Percentiles rank a stretch among this genome's conserved stretches.
Evolutionary conservation across 129 eudicot genomes (phyloP).

Genomic region (Flaveria brownii): DNA sequence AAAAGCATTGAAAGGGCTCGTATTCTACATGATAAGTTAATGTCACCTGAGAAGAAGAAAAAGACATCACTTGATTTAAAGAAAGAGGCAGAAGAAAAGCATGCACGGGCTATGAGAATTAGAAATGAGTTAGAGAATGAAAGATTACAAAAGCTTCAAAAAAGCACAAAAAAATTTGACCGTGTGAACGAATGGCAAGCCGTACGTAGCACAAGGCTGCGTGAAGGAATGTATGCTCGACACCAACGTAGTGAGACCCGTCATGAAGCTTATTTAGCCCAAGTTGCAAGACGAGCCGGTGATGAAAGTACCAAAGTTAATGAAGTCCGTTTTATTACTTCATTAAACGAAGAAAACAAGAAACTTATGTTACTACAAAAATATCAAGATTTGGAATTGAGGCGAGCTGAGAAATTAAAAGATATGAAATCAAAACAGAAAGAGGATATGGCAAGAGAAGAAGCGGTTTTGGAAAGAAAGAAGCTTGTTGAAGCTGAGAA

Average conservation of each 20-base stretch:
- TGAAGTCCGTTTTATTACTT: conserved; percentile 96
- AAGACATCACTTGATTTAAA: conserved; percentile 75
- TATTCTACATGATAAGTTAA: conserved; percentile 80
- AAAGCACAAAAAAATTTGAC: conserved; percentile 77
- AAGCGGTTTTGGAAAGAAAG: conserved; percentile 89
- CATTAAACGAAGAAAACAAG: conserved; percentile 84
- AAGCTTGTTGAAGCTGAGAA: conserved; percentile 89
- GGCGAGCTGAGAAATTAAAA: conserved; percentile 88
- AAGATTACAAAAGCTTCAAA: conserved; percentile 84
- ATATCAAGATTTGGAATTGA: conserved; percentile 81
- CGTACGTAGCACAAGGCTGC: conserved; percentile 76
- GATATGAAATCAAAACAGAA: conserved; percentile 79
- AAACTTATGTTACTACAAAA: conserved; percentile 78
- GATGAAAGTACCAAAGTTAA: conserved; percentile 93
- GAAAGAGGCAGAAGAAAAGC: conserved; percentile 93
- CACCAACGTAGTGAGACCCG: conserved; percentile 88
- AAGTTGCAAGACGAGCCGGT: conserved; percentile 91
- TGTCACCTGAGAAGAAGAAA: conserved; percentile 95
- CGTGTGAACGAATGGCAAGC: conserved; percentile 96
- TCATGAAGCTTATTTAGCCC: conserved; percentile 82
- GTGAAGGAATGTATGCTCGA: conserved; percentile 86
- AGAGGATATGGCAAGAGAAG: conserved; percentile 98
- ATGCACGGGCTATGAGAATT: conserved; percentile 85
- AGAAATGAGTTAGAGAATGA: conserved; percentile 84
- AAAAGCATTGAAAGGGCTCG: conserved; percentile 84